These are phyloP conservation scores for Tricholoma bakamatsutake DNA, from an alignment of 768 basidiomycete species.

Conservation along the genomic window DNA sequence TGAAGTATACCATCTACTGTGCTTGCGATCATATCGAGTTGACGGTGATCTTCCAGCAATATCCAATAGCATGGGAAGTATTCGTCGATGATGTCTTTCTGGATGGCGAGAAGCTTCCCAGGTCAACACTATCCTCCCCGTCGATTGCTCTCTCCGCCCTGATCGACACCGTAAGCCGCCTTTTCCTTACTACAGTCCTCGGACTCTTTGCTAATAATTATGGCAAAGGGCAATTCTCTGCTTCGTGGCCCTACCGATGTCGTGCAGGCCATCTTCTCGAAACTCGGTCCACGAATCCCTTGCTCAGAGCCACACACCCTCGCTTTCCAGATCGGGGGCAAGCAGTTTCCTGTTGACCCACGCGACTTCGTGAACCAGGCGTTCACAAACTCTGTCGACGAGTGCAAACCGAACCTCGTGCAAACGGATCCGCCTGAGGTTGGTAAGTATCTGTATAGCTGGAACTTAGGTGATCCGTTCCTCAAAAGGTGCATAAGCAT, in stretches of 20 bases:
- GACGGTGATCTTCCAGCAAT: slow-evolving; percentile 32
- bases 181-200: background rate
- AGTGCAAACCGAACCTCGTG: slow-evolving; percentile 51
- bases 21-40: background rate
- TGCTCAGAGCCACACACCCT: slow-evolving; percentile 60
- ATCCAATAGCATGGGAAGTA: slow-evolving; percentile 70
- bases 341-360: slow-evolving; percentile 67
- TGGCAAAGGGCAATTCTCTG: slow-evolving; percentile 62
- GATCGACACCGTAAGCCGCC: slow-evolving; percentile 57
- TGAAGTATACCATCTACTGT: slow-evolving; percentile 42
- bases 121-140: slow-evolving; percentile 43
- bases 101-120: slow-evolving; percentile 55
- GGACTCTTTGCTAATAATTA: background rate
- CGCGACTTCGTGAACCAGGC: slow-evolving; percentile 57
- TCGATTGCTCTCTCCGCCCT: slow-evolving; percentile 55
- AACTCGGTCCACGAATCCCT: slow-evolving; percentile 41
- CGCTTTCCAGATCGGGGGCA: slow-evolving; percentile 63
- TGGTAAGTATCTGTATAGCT: slow-evolving; percentile 63
- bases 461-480: slow-evolving; percentile 76
- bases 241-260: slow-evolving; percentile 71
- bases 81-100: slow-evolving; percentile 66
- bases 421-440: slow-evolving; percentile 55
- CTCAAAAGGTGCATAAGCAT: slow-evolving; percentile 55
- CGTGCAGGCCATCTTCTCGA: slow-evolving; percentile 37
- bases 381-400: slow-evolving; percentile 27